Evolutionary conservation across 495 filamentous ascomycete genomes (phyloP).

Genomic region (Thozetella sp.): DNA sequence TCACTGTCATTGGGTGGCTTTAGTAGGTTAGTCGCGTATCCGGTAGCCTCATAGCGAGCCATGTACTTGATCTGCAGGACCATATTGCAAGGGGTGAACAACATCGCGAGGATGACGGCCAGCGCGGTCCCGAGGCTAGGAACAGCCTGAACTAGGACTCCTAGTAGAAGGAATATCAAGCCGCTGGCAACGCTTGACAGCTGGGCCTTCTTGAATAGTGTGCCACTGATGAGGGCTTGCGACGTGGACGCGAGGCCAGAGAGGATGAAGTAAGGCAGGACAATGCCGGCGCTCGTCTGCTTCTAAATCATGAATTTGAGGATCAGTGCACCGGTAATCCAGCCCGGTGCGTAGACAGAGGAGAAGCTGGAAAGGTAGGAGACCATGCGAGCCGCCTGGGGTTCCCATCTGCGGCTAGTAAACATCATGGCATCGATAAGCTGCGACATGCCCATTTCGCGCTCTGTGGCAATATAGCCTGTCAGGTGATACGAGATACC

Average conservation of each 20-base stretch:
- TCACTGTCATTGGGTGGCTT: constrained; percentile 58
- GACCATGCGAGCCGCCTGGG: constrained; percentile 66
- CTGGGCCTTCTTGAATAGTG: constrained; percentile 79
- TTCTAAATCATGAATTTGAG: constrained; percentile 63
- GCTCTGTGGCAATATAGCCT: constrained; percentile 76
- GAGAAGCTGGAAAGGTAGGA: constrained; percentile 71
- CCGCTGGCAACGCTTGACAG: no score
- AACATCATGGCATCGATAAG: constrained; percentile 84
- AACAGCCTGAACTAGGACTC: no score
- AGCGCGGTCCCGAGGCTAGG: constrained; percentile 64
- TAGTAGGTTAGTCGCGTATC: constrained; percentile 65
- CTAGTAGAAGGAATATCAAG: no score
- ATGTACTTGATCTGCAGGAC: no score
- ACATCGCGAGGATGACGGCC: constrained; percentile 62
- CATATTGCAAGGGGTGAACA: constrained; percentile 74
- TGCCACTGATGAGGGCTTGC: constrained; percentile 67
- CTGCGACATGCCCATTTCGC: constrained; percentile 78
- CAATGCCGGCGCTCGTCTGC: constrained; percentile 57
- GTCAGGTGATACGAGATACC: constrained; percentile 76
- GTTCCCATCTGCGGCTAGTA: constrained; percentile 62
- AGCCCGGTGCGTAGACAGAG: constrained; percentile 67
- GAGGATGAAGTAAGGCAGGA: constrained; percentile 65
- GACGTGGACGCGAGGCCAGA: constrained; percentile 67
- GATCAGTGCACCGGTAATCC: constrained; percentile 68
- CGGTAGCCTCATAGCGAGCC: no score